These are phyloP conservation scores for Adansonia gregorii DNA, from an alignment of 441 rosid genomes.

Conservation along the genomic window DNA sequence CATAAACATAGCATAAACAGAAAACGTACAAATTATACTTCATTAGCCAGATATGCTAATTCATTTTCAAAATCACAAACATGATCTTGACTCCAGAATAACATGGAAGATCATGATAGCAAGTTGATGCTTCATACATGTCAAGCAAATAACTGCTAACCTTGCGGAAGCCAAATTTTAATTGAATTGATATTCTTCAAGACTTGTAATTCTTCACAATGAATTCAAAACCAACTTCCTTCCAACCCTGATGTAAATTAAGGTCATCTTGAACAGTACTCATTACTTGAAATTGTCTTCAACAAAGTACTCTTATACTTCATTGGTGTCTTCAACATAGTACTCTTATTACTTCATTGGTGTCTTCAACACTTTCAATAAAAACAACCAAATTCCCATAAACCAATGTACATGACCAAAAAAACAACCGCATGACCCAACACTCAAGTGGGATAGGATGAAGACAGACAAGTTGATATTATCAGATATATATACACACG, in stretches of 20 bases:
- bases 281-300: constrained; percentile 47
- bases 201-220: constrained; percentile 64
- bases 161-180: constrained; percentile 55
- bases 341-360: constrained; percentile 65
- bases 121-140: constrained; percentile 37
- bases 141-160: constrained; percentile 61
- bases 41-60: not conserved
- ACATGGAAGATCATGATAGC: constrained; percentile 32
- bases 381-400: constrained; percentile 69
- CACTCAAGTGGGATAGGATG: constrained; percentile 21
- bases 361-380: constrained; percentile 85
- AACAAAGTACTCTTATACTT: constrained; percentile 47
- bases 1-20: not conserved
- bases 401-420: constrained; percentile 44
- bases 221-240: constrained; percentile 60
- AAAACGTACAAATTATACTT: not conserved
- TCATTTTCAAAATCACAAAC: constrained; percentile 21
- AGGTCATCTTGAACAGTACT: constrained; percentile 50
- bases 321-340: constrained; percentile 53
- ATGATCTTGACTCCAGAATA: constrained; percentile 22
- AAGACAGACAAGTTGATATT: constrained; percentile 19
- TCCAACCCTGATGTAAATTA: constrained; percentile 53
- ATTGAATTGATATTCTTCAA: constrained; percentile 61
- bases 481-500: not conserved
- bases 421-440: constrained; percentile 35